Conservation (phyloP, 176 grass and related monocot species). For the Thalia dealbata region DNA sequence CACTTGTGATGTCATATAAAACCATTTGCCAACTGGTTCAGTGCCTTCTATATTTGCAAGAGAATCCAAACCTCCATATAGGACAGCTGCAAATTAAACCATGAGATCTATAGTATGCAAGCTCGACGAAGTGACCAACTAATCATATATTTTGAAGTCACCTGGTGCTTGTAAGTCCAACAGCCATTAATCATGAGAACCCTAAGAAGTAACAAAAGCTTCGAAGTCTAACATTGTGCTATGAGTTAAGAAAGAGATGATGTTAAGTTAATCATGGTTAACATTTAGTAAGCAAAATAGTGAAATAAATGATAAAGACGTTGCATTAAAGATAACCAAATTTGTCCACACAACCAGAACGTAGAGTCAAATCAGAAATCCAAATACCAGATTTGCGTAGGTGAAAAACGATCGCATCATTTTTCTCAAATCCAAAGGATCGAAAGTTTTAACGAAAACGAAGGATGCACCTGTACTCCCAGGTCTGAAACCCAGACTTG, state of each 20-base stretch:
- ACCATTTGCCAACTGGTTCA: neutral
- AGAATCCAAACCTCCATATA: neutral
- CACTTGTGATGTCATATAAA: neutral
- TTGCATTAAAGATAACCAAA: neutral
- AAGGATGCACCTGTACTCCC: conserved; percentile 69
- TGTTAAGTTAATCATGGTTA: neutral
- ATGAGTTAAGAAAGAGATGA: neutral
- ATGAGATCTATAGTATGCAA: too few relatives aligned
- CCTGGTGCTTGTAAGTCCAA: neutral
- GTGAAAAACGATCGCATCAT: conserved; percentile 9
- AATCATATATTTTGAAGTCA: neutral
- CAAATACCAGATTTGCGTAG: neutral
- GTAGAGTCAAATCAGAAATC: neutral
- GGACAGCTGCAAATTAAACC: neutral
- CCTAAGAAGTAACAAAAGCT: neutral
- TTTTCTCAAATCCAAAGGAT: conserved; percentile 3
- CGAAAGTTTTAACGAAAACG: neutral
- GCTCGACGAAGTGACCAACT: too few relatives aligned
- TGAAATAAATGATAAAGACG: neutral
- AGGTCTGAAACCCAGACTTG: conserved; percentile 94
- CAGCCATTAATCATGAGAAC: neutral
- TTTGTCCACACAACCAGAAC: neutral
- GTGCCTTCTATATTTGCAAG: neutral
- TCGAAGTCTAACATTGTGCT: neutral
- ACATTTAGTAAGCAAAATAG: neutral